Evolutionary conservation across 192 early-diverging fungal species (phyloP), one percentile per base, ranked within the genome.

Genomic region (Coemansia sp.): DNA sequence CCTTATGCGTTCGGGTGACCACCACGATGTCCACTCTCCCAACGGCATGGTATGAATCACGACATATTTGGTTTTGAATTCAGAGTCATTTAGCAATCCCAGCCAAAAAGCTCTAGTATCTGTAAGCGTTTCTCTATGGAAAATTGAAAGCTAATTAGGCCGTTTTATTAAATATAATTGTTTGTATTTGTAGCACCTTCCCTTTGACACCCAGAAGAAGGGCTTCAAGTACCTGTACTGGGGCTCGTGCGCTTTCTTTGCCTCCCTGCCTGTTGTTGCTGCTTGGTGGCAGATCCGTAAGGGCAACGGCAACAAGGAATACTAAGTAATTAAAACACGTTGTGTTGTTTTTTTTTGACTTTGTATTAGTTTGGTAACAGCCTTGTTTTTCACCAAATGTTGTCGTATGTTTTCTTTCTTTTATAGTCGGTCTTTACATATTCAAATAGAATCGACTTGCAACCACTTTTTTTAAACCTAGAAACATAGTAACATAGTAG

Each of bases 231-330:
- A 33, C 42, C 19, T 68, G 18, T 75, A 75, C 72, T 75, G 64
- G 64, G 72, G 64, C 41, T 75, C 65, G 36, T 64, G 60, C 43
- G 10, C 33, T 11, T 60, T 67, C 40, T 67, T 67, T 25, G 32
- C 60, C 3, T 15, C 51, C 8, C 72, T 75, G 5, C 72, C 72
- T 17, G 46, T 67, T 27, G 46, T 70, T 46, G 72, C 72, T 29
- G 72, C 60, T 14, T 75, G 72, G 72, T 75, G 72, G 72, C 72
- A 75, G 61, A 50, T 75, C 42, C 70, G 70, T 46, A 73, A 73
- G 58, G 63, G 63, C 58, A 73, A 73, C 55, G 70, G 70, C 32
- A 62, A 41, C 54, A 53, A 45, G 55, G 37, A 66, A 58, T 73
- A 73, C 54, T 73, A 70, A 55, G 34, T n/a, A n/a, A n/a, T n/a